Conservation (phyloP, 2,329 filamentous ascomycete species). For the Fusarium algeriense region DNA sequence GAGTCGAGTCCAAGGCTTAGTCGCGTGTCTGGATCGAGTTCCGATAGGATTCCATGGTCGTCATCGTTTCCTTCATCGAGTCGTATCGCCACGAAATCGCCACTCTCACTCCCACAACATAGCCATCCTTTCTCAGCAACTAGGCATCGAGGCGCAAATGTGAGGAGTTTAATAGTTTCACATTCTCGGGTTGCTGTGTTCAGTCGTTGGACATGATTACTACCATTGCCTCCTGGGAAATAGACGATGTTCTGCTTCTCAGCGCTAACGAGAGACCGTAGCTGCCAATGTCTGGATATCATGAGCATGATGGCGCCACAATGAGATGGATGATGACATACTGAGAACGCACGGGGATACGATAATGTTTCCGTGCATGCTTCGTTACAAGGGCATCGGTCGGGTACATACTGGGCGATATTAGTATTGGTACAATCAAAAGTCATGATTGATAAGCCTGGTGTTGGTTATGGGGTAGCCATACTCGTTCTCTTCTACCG, state of each 20-base stretch:
- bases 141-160: constrained; percentile 84
- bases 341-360: constrained; percentile 74
- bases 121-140: constrained; percentile 90
- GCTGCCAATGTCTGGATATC: constrained; percentile 78
- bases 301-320: constrained; percentile 25
- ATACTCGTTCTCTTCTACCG: constrained; percentile 66
- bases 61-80: constrained; percentile 59
- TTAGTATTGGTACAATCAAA: constrained; percentile 18
- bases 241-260: constrained; percentile 83
- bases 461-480: constrained; percentile 38
- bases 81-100: constrained; percentile 86
- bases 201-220: constrained; percentile 73
- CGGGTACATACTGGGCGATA: constrained; percentile 67
- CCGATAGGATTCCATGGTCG: constrained; percentile 42
- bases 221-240: constrained; percentile 81
- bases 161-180: constrained; percentile 78
- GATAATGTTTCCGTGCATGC: constrained; percentile 74
- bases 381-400: constrained; percentile 74
- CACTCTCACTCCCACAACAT: constrained; percentile 88
- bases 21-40: constrained; percentile 53
- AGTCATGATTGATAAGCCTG: constrained; percentile 30
- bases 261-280: constrained; percentile 89
- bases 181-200: constrained; percentile 77
- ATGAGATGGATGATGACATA: constrained; percentile 56
- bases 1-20: constrained; percentile 50